These are phyloP conservation scores for Aspergillus egyptiacus DNA, from an alignment of 495 filamentous ascomycete genomes.

Conservation along the genomic window DNA sequence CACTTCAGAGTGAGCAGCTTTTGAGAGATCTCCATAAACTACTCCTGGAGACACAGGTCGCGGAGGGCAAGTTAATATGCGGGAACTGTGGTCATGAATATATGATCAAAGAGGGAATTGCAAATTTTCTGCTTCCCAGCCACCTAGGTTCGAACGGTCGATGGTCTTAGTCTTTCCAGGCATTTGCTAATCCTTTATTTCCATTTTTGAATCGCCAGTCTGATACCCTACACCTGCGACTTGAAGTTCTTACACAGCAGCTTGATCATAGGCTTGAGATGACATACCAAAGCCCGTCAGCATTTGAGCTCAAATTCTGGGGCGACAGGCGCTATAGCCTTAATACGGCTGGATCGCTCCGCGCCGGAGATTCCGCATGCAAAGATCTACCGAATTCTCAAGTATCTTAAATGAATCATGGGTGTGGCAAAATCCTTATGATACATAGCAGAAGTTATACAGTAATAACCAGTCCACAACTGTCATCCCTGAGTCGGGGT, in stretches of 20 bases:
- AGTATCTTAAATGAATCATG: slow-evolving; percentile 2
- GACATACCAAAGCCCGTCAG: background rate
- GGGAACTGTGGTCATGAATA: slow-evolving; percentile 91
- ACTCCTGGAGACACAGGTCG: slow-evolving; percentile 84
- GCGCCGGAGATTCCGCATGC: background rate
- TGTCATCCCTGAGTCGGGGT: background rate
- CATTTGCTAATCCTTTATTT: background rate
- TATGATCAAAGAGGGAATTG: slow-evolving; percentile 86
- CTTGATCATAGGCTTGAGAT: background rate
- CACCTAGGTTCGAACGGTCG: slow-evolving; percentile 63
- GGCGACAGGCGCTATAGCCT: too few relatives aligned
- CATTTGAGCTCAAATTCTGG: too few relatives aligned
- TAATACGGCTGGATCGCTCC: background rate
- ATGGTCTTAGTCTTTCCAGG: background rate
- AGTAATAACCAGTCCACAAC: slow-evolving; percentile 9
- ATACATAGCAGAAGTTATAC: slow-evolving; percentile 15
- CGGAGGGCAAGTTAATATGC: slow-evolving; percentile 82
- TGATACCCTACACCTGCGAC: background rate
- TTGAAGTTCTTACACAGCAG: background rate
- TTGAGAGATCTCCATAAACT: slow-evolving; percentile 73
- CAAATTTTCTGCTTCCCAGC: slow-evolving; percentile 90
- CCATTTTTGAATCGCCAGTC: too few relatives aligned
- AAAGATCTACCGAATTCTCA: slow-evolving; percentile 7
- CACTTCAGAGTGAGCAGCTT: slow-evolving; percentile 54
- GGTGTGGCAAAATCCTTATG: slow-evolving; percentile 7